Percentiles rank a stretch among this genome's conserved stretches.
These are phyloP conservation scores for Pseudopediastrum boryanum DNA, from an alignment of 139 green algal species.

Conservation along the genomic window DNA sequence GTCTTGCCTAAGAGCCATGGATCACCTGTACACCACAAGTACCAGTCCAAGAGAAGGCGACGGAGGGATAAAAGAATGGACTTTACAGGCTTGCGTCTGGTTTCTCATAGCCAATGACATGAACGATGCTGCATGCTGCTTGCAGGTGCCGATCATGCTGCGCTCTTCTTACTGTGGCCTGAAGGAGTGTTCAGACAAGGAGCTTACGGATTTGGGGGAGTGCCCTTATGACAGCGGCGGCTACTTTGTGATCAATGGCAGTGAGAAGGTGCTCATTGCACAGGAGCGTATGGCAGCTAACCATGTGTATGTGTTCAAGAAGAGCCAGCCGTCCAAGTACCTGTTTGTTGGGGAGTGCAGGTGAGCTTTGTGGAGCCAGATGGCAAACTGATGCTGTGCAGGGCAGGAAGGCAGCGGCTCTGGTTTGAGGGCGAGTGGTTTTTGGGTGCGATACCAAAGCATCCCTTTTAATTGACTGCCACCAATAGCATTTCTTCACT, in stretches of 20 bases:
- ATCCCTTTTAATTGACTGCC: too few species aligned
- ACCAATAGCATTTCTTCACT: too few species aligned
- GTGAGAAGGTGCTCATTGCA: slow-evolving; percentile 99
- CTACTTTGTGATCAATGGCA: slow-evolving; percentile 99
- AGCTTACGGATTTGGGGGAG: slow-evolving; percentile 92
- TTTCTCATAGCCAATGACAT: background rate
- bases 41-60: too few species aligned
- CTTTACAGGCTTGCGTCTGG: background rate
- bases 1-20: too few species aligned
- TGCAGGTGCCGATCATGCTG: slow-evolving; percentile 99
- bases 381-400: too few species aligned
- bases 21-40: too few species aligned
- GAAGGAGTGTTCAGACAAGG: slow-evolving; percentile 76
- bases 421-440: too few species aligned
- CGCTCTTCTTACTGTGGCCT: slow-evolving; percentile 92
- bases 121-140: background rate
- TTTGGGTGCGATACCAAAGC: too few species aligned
- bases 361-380: slow-evolving; percentile 33
- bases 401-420: too few species aligned
- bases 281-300: slow-evolving; percentile 99
- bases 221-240: slow-evolving; percentile 97
- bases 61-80: too few species aligned
- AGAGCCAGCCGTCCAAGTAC: slow-evolving; percentile 95
- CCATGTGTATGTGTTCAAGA: slow-evolving; percentile 98
- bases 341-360: slow-evolving; percentile 83